phyloP scores from a whole-genome alignment of 768 basidiomycete genomes.

The Suillus brevipes region DNA sequence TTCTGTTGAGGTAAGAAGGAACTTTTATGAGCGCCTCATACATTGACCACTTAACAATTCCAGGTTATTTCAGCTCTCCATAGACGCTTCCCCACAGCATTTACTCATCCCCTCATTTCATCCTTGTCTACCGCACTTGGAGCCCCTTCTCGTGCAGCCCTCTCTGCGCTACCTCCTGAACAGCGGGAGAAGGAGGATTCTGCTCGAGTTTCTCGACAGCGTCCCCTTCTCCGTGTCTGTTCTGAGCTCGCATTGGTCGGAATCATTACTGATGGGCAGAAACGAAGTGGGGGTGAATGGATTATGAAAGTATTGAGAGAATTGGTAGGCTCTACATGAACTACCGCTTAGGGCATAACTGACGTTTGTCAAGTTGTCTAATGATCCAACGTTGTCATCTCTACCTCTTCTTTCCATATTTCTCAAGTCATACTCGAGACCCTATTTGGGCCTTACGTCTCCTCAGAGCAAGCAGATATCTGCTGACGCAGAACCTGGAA shows the following conservation, averaged over 20 bases:
- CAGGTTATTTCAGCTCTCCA: constrained; percentile 90
- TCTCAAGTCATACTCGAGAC: constrained; percentile 86
- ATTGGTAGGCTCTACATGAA: constrained; percentile 53
- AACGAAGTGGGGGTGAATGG: constrained; percentile 79
- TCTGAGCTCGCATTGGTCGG: constrained; percentile 90
- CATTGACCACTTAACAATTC: constrained; percentile 5
- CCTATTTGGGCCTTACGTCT: constrained; percentile 80
- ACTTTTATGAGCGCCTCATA: neutral
- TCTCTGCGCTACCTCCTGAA: constrained; percentile 63
- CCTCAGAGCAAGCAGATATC: constrained; percentile 60
- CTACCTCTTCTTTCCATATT: constrained; percentile 90
- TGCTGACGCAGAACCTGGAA: constrained; percentile 53
- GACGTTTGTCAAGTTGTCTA: constrained; percentile 62
- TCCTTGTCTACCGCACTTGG: constrained; percentile 58
- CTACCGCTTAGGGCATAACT: constrained; percentile 14
- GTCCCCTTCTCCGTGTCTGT: constrained; percentile 83
- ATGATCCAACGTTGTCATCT: constrained; percentile 83
- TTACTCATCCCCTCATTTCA: constrained; percentile 70
- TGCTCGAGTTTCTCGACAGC: constrained; percentile 73
- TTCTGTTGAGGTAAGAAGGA: constrained; percentile 77
- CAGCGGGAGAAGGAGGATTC: constrained; percentile 93
- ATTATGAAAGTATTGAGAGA: constrained; percentile 87
- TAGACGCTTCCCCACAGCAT: constrained; percentile 77
- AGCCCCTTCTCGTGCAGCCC: constrained; percentile 55
- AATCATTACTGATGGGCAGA: constrained; percentile 71